Conservation (phyloP, 257 asterid species). For the Lycium barbarum region DNA sequence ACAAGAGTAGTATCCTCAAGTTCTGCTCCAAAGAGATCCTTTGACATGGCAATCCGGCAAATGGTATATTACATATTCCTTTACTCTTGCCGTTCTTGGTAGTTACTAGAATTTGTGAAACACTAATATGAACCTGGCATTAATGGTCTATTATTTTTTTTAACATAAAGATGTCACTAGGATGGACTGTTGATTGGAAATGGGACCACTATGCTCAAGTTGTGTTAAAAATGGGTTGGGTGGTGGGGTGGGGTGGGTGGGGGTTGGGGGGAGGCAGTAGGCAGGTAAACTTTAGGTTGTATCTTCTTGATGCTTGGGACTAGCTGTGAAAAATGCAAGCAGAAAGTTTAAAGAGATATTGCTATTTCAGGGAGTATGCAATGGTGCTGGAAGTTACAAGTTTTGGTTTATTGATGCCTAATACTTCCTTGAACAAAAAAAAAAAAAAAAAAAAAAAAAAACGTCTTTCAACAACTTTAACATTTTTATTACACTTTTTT, state of each 20-base stretch:
- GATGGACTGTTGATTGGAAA: background rate
- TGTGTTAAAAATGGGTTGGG: background rate
- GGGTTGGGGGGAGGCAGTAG: background rate
- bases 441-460: no score
- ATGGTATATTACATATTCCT: conserved; percentile 57
- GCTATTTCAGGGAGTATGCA: background rate
- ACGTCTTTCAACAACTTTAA: no score
- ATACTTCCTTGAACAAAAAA: background rate
- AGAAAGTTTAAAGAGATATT: background rate
- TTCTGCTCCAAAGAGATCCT: conserved; percentile 92
- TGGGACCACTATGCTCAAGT: background rate
- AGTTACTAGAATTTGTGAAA: background rate
- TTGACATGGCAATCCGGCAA: conserved; percentile 83
- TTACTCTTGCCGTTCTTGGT: conserved; percentile 20
- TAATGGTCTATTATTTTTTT: background rate
- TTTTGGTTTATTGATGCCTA: background rate
- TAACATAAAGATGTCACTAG: background rate
- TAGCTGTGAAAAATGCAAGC: background rate
- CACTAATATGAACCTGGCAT: conserved; percentile 6
- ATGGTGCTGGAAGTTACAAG: background rate
- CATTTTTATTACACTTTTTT: no score
- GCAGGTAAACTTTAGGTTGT: background rate
- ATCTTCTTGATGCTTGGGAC: background rate
- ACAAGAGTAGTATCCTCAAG: conserved; percentile 57
- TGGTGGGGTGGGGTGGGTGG: no score